Conservation (phyloP, 1,284 basidiomycete genomes). For the Ceratobasidium sp. region DNA sequence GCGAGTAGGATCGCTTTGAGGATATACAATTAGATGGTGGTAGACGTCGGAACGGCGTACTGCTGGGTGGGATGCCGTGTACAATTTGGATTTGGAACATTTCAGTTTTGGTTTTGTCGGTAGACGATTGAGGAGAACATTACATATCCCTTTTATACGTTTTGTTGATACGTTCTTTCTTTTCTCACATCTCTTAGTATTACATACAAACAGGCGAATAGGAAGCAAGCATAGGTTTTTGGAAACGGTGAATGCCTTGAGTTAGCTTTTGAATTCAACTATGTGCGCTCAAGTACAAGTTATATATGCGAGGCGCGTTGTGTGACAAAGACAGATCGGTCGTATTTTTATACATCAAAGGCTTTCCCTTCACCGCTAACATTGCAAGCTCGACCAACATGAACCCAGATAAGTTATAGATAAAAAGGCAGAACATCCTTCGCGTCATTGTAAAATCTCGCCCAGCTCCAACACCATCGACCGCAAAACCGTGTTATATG, state of each 20-base stretch:
- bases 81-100: background rate
- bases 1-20: conserved; percentile 39
- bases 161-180: background rate
- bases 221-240: background rate
- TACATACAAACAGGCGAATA: background rate
- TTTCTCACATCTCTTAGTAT: background rate
- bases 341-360: too few species aligned
- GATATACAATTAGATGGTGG: conserved; percentile 4
- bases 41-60: background rate
- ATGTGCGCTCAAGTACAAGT: too few species aligned
- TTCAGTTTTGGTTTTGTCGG: background rate
- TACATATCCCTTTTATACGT: background rate
- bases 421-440: too few species aligned
- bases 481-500: conserved; percentile 10
- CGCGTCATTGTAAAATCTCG: background rate
- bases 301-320: too few species aligned
- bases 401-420: too few species aligned
- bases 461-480: conserved; percentile 1
- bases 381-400: too few species aligned
- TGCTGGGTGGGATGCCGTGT: conserved; percentile 26
- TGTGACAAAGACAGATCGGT: too few species aligned
- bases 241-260: background rate
- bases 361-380: too few species aligned
- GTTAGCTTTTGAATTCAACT: too few species aligned
- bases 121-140: background rate